Evolutionary conservation across 192 early-diverging fungal genomes (phyloP).

Genomic region (Chytriomyces sp.): DNA sequence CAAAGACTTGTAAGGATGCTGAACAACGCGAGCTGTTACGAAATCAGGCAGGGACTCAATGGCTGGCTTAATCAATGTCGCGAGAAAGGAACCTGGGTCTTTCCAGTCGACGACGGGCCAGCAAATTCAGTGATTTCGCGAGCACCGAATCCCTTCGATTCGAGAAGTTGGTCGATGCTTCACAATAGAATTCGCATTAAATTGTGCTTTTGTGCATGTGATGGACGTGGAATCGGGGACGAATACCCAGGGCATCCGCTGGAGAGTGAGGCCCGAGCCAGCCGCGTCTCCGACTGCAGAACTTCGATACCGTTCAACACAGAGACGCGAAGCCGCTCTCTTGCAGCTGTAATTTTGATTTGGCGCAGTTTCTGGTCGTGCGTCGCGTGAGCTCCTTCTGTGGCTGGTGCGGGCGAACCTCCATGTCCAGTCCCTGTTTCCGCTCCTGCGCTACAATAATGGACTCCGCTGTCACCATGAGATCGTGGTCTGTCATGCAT

Average conservation of each 20-base stretch:
- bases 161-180: slow-evolving; percentile 25
- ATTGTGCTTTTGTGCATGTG: background rate
- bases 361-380: background rate
- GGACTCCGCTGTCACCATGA: slow-evolving; percentile 9
- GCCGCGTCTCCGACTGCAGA: background rate
- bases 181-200: background rate
- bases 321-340: background rate
- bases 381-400: background rate
- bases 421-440: background rate
- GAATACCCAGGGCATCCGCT: slow-evolving; percentile 21
- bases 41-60: background rate
- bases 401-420: background rate
- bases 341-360: slow-evolving; percentile 1
- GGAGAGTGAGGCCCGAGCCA: background rate
- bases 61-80: background rate
- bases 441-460: background rate
- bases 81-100: slow-evolving; percentile 28
- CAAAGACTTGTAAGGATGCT: slow-evolving; percentile 14
- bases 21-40: slow-evolving; percentile 15
- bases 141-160: slow-evolving; percentile 9
- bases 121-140: slow-evolving; percentile 25
- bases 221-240: background rate
- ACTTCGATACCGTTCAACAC: background rate
- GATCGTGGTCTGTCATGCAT: slow-evolving; percentile 8
- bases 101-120: slow-evolving; percentile 16